Base-by-base conservation (phyloP, 306 rosid species). In the Clitoria ternatea region DNA sequence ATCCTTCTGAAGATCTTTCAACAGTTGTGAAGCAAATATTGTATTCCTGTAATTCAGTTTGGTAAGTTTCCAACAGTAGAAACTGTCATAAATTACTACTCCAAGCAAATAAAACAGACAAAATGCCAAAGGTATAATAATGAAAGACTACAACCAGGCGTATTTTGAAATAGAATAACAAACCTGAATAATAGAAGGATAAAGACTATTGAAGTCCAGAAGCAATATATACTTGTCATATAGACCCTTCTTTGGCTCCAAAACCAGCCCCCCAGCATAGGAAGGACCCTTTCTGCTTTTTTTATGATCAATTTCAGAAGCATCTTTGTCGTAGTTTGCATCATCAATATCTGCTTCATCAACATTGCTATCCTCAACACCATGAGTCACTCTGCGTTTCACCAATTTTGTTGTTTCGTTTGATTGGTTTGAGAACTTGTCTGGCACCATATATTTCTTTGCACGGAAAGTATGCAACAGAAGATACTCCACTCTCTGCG, bases 151-250 rank as follows among this genome's bases (percentile, higher is more conserved):
- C 62, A 61, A 33, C 45, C 30, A 26, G 47, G 61, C 76, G 73
- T 36, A 62, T 70, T 47, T 37, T 47, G 33, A 33, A 69, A 8
- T 35, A 53, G 32, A 45, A 48, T 17, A 27, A 24, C 27, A 66
- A 75, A 91, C 99, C 97, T 91, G 99, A 78, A 94, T 94, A 69
- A 94, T 94, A 63, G 99, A 94, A 74, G 97, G 99, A 75, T 94
- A 94, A 72, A 94, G 94, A 89, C 97, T 94, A 72, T 94, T 94
- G 87, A 94, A 94, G 82, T 94, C 99, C 83, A 94, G 68, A 43
- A 94, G 97, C 63, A 94, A 83, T 72, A 91, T 83, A 75, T 89
- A 90, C 70, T 91, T 94, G 87, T 94, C 99, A 66, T 94, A 94
- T 82, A 94, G 85, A 77, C 99, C 99, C 76, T 60, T 88, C 83